phyloP scores from a whole-genome alignment of 768 basidiomycete species.

The Mrakia hoshinonis region DNA sequence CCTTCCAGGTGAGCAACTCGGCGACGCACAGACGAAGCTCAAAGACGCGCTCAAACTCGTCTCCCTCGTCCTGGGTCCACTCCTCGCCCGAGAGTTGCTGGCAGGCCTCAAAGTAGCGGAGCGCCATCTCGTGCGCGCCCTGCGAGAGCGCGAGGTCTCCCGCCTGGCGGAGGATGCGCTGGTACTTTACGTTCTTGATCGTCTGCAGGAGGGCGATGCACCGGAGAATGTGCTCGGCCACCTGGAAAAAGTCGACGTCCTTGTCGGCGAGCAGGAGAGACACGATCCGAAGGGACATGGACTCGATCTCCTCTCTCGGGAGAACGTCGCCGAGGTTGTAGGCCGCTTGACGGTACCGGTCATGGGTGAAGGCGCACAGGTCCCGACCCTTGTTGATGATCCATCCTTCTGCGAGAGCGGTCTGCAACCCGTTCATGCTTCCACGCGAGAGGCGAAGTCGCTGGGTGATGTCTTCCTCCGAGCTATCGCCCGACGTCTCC shows the following conservation, averaged over 20 bases:
- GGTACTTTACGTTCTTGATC: conserved; percentile 36
- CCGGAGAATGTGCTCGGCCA: conserved; percentile 64
- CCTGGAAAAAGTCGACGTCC: conserved; percentile 56
- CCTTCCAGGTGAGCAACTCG: conserved; percentile 62
- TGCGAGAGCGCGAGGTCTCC: conserved; percentile 63
- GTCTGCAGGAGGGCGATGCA: conserved; percentile 57
- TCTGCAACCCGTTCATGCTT: conserved; percentile 61
- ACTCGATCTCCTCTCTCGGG: conserved; percentile 49
- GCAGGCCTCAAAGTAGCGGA: conserved; percentile 7
- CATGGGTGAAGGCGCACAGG: conserved; percentile 43
- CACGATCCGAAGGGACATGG: conserved; percentile 62
- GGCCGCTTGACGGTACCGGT: conserved; percentile 64
- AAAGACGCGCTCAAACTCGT: conserved; percentile 48
- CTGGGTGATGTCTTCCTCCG: conserved; percentile 12
- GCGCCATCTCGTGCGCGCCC: conserved; percentile 55
- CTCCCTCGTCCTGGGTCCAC: conserved; percentile 19
- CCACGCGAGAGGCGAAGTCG: conserved; percentile 44
- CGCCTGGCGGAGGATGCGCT: conserved; percentile 50
- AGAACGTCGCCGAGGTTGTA: conserved; percentile 53
- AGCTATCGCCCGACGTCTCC: conserved; percentile 44
- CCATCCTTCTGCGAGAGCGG: conserved; percentile 64
- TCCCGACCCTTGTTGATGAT: conserved; percentile 61
- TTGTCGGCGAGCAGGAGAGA: conserved; percentile 61
- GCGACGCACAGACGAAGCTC: conserved; percentile 53
- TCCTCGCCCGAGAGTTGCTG: conserved; percentile 11